These are phyloP conservation scores for Lipomyces yarrowii DNA, from an alignment of 1,139 yeast species.

Conservation along the genomic window DNA sequence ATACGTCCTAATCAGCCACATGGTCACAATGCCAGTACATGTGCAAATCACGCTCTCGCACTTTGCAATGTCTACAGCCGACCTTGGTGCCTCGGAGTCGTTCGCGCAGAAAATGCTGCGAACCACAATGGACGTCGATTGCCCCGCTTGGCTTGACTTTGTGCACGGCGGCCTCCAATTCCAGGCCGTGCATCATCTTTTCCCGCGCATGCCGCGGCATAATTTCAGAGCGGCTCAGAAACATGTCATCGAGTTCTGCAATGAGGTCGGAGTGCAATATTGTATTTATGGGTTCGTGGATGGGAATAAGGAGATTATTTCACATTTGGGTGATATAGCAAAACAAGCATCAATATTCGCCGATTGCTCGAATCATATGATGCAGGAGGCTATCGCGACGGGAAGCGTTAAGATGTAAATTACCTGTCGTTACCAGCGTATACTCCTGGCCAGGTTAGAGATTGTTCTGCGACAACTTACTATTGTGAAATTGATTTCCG, in stretches of 20 bases:
- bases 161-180: slow-evolving; percentile 92
- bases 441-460: neutral
- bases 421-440: neutral
- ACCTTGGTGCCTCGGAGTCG: slow-evolving; percentile 79
- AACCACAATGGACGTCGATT: slow-evolving; percentile 93
- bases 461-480: neutral
- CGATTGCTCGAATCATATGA: slow-evolving; percentile 64
- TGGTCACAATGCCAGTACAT: slow-evolving; percentile 86
- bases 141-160: slow-evolving; percentile 90
- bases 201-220: slow-evolving; percentile 88
- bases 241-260: slow-evolving; percentile 70
- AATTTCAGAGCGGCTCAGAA: slow-evolving; percentile 77
- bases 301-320: slow-evolving; percentile 73
- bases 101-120: slow-evolving; percentile 80
- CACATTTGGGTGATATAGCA: slow-evolving; percentile 72
- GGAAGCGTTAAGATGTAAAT: slow-evolving; percentile 2
- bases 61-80: slow-evolving; percentile 92
- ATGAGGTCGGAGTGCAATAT: slow-evolving; percentile 75
- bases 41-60: slow-evolving; percentile 89
- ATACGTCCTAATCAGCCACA: slow-evolving; percentile 72
- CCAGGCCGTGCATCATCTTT: slow-evolving; percentile 87
- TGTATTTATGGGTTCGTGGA: slow-evolving; percentile 81
- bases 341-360: slow-evolving; percentile 73
- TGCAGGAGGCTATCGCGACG: slow-evolving; percentile 39
- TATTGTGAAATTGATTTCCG: neutral